A percentile compares a stretch with the other conserved stretches of the same genome.
Conservation (phyloP, 2,329 filamentous ascomycete genomes). For the Xylariaceae sp. region DNA sequence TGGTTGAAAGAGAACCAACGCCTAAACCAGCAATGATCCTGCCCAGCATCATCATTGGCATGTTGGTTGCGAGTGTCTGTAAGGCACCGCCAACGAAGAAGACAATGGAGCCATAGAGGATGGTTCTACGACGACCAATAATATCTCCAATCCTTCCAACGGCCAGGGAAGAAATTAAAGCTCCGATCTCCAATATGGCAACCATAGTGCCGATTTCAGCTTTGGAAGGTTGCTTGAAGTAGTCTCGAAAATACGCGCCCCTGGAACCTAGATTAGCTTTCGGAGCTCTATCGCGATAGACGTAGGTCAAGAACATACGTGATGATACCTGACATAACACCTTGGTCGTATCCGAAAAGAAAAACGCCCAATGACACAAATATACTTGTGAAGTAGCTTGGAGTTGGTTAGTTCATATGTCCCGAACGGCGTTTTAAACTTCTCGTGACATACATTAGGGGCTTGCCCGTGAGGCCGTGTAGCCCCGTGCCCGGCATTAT, state of each 20-base stretch:
- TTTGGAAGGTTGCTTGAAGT: conserved; percentile 86
- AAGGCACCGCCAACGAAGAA: conserved; percentile 85
- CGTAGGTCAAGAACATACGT: conserved; percentile 54
- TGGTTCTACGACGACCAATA: conserved; percentile 86
- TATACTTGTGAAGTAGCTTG: conserved; percentile 91
- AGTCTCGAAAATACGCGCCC: conserved; percentile 85
- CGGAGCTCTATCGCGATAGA: not conserved
- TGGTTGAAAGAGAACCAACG: conserved; percentile 87
- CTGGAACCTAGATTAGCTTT: conserved; percentile 52
- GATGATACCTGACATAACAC: conserved; percentile 80
- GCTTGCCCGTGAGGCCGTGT: conserved; percentile 93
- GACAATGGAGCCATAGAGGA: conserved; percentile 89
- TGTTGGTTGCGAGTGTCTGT: conserved; percentile 80
- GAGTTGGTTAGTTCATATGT: conserved; percentile 24
- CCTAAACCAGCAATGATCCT: conserved; percentile 85
- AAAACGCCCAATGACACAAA: conserved; percentile 88
- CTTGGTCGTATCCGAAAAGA: conserved; percentile 88
- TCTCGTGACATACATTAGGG: conserved; percentile 72
- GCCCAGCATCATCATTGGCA: conserved; percentile 88
- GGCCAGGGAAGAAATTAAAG: conserved; percentile 84
- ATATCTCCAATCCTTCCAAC: conserved; percentile 91
- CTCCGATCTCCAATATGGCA: conserved; percentile 92
- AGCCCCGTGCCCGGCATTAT: conserved; percentile 86
- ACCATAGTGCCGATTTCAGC: conserved; percentile 97
- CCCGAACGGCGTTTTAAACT: not conserved